Evolutionary conservation across 768 basidiomycete genomes (phyloP), one percentile per base, ranked within the genome.

Genomic region (Leucocoprinus birnbaumii): DNA sequence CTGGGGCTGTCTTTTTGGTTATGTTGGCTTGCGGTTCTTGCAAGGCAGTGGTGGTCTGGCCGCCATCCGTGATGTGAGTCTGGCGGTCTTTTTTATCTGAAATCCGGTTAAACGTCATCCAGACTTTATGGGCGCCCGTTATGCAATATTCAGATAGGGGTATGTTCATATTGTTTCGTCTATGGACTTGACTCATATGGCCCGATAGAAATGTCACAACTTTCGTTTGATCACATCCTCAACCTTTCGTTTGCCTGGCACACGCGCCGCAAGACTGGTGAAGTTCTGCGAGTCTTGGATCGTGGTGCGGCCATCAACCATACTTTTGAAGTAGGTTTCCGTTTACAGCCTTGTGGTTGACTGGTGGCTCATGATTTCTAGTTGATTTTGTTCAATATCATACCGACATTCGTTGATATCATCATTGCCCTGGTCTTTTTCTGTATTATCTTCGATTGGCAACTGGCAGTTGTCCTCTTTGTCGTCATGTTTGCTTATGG

Each of bases 301-400:
- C 83, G 91, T 53, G 90, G 92, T 3, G 86, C 87, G 24, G 90
- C 91, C 0, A 91, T 96, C 66, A 95, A 94, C 70, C 86, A 82
- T 59, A 83, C 86, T 2, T 77, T 93, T 56, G 86, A 87, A 70
- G 85, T 84, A 55, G 27, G 69, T 61, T 8, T 24, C 27, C 3
- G 16, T 19, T 18, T 25, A 19, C n/a, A 38, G 35, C n/a, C 19
- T 34, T 16, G 8, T n/a, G n/a, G n/a, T 9, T 16, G 1, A n/a
- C 18, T 34, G 14, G 22, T n/a, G 16, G 31, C 41, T 57, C 2
- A 43, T 3, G 31, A 45, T 53, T 11, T 62, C 55, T 60, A 91
- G 83, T 76, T 91, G 22, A 70, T 96, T 27, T 66, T 94, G n/a
- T 95, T 95, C 79, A 87, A 82, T 58, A 84, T 93, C 59, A 63